Base-by-base conservation (phyloP, 805 yeast genomes). In the Candida odintsovae region DNA sequence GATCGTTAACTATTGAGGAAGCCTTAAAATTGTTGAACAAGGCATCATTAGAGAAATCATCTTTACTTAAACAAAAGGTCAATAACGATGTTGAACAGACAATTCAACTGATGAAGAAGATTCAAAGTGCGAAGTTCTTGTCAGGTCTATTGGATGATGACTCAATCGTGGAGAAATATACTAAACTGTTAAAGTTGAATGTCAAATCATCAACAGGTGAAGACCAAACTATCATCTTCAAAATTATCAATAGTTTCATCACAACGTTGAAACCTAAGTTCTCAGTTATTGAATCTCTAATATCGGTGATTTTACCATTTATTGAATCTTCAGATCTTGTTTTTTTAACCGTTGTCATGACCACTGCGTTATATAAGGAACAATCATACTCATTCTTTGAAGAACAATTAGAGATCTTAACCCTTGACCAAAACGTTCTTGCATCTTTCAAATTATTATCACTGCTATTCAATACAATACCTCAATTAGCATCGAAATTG, bases 161-260 rank as follows among this genome's bases (percentile, higher is more conserved):
- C 16, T 50, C 40, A 8, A 13, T 43, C 4, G 51, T 52, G 3
- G n/a, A 42, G 41, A 16, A 18, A 4, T 56, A 53, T 19, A 31
- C 56, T 6, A 41, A 44, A 16, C 23, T 45, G 1, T 22, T 50
- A 3, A 44, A 44, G 15, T 35, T 26, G 3, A 18, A 31, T 6
- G 38, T 53, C 28, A 50, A 50, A 19, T 18, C 31, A 10, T 33
- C 36, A 31, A 28, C 28, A 25, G 29, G 28, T 4, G 36, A 20
- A 3, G 36, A 20, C 3, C 40, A 38, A 9, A 20, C 43, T 11
- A 48, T 49, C 0, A 6, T 36, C 16, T 31, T 45, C 19, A 28
- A 38, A 10, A 49, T 64, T 18, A 48, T 64, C 15, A 47, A 64
- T 22, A 58, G 61, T 18, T 49, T 66, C 25, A 37, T 67, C 38